phyloP scores from a whole-genome alignment of 208 protist genomes.

The Leishmania tropica region DNA sequence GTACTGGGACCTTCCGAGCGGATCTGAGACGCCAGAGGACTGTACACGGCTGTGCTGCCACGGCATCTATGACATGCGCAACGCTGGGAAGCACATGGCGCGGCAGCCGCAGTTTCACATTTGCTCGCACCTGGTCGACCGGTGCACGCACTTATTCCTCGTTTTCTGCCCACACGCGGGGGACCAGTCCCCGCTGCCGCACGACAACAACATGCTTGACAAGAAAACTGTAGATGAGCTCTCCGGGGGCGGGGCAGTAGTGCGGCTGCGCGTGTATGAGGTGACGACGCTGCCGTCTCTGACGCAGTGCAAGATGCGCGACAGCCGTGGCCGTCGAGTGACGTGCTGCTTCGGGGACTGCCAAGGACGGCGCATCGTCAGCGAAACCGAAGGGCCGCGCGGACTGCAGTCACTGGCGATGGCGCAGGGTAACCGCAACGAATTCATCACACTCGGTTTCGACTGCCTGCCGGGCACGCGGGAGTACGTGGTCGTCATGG shows the following conservation, averaged over 20 bases:
- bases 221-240: slow-evolving; percentile 3
- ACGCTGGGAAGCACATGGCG: slow-evolving; percentile 27
- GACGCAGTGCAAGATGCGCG: slow-evolving; percentile 31
- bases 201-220: slow-evolving; percentile 40
- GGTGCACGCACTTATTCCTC: slow-evolving; percentile 63
- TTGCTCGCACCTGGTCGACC: slow-evolving; percentile 38
- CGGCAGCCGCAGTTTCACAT: slow-evolving; percentile 79
- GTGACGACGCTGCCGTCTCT: slow-evolving; percentile 66
- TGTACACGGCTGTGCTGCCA: slow-evolving; percentile 69
- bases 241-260: slow-evolving; percentile 20
- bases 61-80: slow-evolving; percentile 35
- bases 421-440: slow-evolving; percentile 39
- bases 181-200: slow-evolving; percentile 43
- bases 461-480: slow-evolving; percentile 66
- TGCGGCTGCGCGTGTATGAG: slow-evolving; percentile 68
- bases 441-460: slow-evolving; percentile 64
- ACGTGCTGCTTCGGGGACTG: slow-evolving; percentile 62
- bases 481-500: slow-evolving; percentile 64
- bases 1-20: slow-evolving; percentile 48
- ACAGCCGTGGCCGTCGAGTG: slow-evolving; percentile 19
- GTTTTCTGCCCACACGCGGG: slow-evolving; percentile 70
- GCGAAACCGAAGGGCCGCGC: slow-evolving; percentile 38
- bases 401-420: slow-evolving; percentile 43
- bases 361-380: slow-evolving; percentile 59
- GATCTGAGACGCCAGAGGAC: slow-evolving; percentile 22